phyloP scores from a whole-genome alignment of 345 rosid species.

The Isatis tinctoria region DNA sequence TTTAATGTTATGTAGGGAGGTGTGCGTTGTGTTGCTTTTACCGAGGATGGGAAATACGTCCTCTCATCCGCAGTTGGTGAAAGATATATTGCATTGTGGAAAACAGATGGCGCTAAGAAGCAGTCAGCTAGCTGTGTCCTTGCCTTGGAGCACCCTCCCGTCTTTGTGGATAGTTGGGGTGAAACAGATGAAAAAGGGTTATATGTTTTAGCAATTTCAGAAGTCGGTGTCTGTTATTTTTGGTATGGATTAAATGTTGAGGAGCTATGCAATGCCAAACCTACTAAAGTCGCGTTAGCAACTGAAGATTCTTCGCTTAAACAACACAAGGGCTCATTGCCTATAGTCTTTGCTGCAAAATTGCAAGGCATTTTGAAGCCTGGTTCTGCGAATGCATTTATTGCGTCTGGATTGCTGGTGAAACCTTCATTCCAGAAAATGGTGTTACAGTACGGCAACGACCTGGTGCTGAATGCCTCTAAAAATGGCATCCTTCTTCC shows the following conservation, averaged over 20 bases:
- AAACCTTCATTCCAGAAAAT: slow-evolving; percentile 86
- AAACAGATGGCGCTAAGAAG: slow-evolving; percentile 59
- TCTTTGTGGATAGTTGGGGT: slow-evolving; percentile 63
- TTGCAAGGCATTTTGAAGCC: slow-evolving; percentile 58
- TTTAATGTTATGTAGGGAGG: slow-evolving; percentile 49
- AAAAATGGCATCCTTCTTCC: slow-evolving; percentile 77
- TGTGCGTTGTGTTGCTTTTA: slow-evolving; percentile 69
- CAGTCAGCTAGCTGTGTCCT: slow-evolving; percentile 89
- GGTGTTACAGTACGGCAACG: slow-evolving; percentile 54
- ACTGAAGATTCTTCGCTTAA: slow-evolving; percentile 39
- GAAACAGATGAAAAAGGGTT: slow-evolving; percentile 45
- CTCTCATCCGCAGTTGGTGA: slow-evolving; percentile 83
- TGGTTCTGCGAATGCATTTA: slow-evolving; percentile 51
- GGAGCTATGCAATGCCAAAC: slow-evolving; percentile 51
- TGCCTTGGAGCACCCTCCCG: slow-evolving; percentile 94
- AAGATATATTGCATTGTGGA: slow-evolving; percentile 83
- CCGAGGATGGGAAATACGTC: slow-evolving; percentile 70
- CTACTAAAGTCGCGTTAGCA: slow-evolving; percentile 66
- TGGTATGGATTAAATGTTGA: slow-evolving; percentile 72
- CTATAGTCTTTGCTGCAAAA: slow-evolving; percentile 74
- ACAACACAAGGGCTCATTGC: slow-evolving; percentile 46
- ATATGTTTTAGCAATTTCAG: slow-evolving; percentile 75
- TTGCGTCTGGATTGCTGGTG: slow-evolving; percentile 73
- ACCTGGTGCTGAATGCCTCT: slow-evolving; percentile 57
- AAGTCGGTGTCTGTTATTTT: slow-evolving; percentile 77